phyloP scores from a whole-genome alignment of 352 stramenopile species.

The Phytophthora colocasiae region DNA sequence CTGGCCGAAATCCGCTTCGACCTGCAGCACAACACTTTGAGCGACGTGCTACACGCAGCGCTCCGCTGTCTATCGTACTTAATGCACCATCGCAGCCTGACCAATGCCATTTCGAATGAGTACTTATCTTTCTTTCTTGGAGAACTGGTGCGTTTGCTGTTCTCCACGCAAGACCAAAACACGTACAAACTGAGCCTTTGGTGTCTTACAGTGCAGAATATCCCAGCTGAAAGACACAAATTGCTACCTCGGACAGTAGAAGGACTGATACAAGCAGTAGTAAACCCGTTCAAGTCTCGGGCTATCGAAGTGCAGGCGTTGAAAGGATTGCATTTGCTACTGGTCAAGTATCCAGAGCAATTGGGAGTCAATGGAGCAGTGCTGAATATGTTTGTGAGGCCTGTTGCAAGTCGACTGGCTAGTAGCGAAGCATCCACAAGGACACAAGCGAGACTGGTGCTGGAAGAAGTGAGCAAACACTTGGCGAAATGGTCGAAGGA shows the following conservation, averaged over 20 bases:
- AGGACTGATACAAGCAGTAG: slow-evolving; percentile 66
- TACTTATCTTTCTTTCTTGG: slow-evolving; percentile 53
- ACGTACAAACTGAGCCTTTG: slow-evolving; percentile 80
- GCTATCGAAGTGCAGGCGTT: slow-evolving; percentile 70
- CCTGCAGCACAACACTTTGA: slow-evolving; percentile 34
- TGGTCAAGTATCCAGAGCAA: slow-evolving; percentile 59
- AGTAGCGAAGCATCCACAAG: slow-evolving; percentile 61
- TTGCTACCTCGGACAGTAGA: slow-evolving; percentile 65
- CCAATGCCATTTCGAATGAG: slow-evolving; percentile 42
- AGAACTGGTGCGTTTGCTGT: slow-evolving; percentile 58
- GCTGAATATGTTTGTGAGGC: slow-evolving; percentile 57
- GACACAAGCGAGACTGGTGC: slow-evolving; percentile 50
- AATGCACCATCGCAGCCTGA: slow-evolving; percentile 61
- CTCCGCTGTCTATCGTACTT: slow-evolving; percentile 75
- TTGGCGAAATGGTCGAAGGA: slow-evolving; percentile 41
- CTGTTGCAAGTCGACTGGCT: slow-evolving; percentile 57
- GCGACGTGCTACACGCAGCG: slow-evolving; percentile 38
- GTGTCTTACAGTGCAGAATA: slow-evolving; percentile 70
- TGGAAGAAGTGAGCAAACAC: slow-evolving; percentile 56
- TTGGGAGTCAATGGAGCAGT: slow-evolving; percentile 34
- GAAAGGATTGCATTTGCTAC: slow-evolving; percentile 60
- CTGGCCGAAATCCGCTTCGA: slow-evolving; percentile 56
- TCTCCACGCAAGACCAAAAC: slow-evolving; percentile 56
- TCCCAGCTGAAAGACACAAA: slow-evolving; percentile 51
- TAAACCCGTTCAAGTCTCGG: slow-evolving; percentile 78